These are phyloP conservation scores for Leucogyrophana mollusca DNA, from an alignment of 768 basidiomycete species.

Conservation along the genomic window DNA sequence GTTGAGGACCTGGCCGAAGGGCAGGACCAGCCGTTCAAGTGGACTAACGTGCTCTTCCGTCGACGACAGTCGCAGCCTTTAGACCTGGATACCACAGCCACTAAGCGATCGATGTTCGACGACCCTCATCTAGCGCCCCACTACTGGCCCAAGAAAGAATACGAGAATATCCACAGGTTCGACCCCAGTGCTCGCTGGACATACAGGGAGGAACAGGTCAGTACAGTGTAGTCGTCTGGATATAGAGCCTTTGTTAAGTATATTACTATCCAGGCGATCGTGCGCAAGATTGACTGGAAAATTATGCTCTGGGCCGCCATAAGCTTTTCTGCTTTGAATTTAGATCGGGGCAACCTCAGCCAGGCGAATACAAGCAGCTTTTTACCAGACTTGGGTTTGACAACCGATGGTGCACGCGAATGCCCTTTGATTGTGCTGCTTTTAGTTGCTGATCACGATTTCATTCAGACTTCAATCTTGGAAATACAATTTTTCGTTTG, in stretches of 20 bases:
- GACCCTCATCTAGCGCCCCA: constrained; percentile 44
- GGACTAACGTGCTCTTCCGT: constrained; percentile 7
- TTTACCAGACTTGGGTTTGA: constrained; percentile 49
- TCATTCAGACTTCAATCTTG: constrained; percentile 44
- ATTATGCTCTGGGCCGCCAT: constrained; percentile 56
- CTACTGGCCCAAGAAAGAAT: constrained; percentile 43
- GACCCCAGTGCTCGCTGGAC: constrained; percentile 56
- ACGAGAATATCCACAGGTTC: constrained; percentile 52
- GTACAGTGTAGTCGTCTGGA: constrained; percentile 3
- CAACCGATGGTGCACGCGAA: constrained; percentile 39
- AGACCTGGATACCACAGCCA: constrained; percentile 40
- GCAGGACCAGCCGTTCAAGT: constrained; percentile 4
- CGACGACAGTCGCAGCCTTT: background rate
- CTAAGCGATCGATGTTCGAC: constrained; percentile 53
- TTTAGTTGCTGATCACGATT: background rate
- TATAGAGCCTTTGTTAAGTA: background rate
- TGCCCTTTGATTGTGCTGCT: constrained; percentile 13
- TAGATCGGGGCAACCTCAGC: constrained; percentile 49
- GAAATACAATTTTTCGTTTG: constrained; percentile 49
- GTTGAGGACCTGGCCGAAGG: constrained; percentile 9
- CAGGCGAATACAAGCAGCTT: constrained; percentile 60
- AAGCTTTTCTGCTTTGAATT: constrained; percentile 52
- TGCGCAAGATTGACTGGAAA: constrained; percentile 56
- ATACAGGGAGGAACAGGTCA: constrained; percentile 45
- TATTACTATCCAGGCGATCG: constrained; percentile 29